Evolutionary conservation across 2,329 filamentous ascomycete genomes (phyloP).

Genomic region (Alternaria incomplexa): DNA sequence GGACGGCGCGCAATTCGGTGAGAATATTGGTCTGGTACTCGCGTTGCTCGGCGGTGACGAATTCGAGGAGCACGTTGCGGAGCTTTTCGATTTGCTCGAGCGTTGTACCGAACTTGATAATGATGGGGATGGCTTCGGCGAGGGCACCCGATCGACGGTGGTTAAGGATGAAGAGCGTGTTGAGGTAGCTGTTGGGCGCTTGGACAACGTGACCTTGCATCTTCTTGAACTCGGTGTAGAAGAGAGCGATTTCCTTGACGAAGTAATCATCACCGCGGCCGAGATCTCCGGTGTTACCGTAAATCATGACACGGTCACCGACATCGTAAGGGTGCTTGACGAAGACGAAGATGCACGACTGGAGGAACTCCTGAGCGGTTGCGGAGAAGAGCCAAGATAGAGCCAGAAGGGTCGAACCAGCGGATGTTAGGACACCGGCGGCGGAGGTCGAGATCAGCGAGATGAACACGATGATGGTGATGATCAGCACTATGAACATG

Average conservation of each 20-base stretch:
- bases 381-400: slow-evolving; percentile 91
- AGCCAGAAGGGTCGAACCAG: slow-evolving; percentile 84
- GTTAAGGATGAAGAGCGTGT: slow-evolving; percentile 92
- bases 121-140: slow-evolving; percentile 82
- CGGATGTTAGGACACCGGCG: slow-evolving; percentile 87
- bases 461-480: slow-evolving; percentile 84
- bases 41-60: slow-evolving; percentile 82
- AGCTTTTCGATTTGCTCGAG: slow-evolving; percentile 82
- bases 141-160: slow-evolving; percentile 87
- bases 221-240: slow-evolving; percentile 98
- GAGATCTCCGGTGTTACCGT: slow-evolving; percentile 82
- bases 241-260: slow-evolving; percentile 88
- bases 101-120: slow-evolving; percentile 87
- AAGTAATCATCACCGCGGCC: slow-evolving; percentile 91
- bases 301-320: slow-evolving; percentile 88
- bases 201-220: slow-evolving; percentile 97
- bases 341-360: slow-evolving; percentile 94
- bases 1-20: slow-evolving; percentile 80
- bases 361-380: slow-evolving; percentile 91
- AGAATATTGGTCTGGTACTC: slow-evolving; percentile 88
- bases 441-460: slow-evolving; percentile 89
- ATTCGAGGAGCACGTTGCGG: slow-evolving; percentile 79
- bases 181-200: slow-evolving; percentile 91
- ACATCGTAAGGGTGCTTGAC: slow-evolving; percentile 98
- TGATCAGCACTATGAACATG: slow-evolving; percentile 81